Percentiles rank a stretch among this genome's conserved stretches.
These are phyloP conservation scores for Vickermania spadyakhi DNA, from an alignment of 208 protist species.

Conservation along the genomic window DNA sequence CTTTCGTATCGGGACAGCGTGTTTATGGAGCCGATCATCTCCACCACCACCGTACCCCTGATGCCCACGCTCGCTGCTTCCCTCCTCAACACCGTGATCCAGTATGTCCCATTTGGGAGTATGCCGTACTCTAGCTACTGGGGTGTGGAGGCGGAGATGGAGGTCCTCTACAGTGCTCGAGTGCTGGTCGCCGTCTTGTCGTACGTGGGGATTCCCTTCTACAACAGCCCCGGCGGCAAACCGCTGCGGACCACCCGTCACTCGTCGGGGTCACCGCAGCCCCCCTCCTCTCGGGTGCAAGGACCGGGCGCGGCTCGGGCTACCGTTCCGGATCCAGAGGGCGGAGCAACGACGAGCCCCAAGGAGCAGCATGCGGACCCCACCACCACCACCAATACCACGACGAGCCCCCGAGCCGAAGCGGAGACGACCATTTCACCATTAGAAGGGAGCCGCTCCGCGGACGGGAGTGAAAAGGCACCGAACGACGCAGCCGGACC, in stretches of 20 bases:
- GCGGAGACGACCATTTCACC: no score
- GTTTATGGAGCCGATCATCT: conserved; percentile 64
- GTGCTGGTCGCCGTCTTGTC: conserved; percentile 55
- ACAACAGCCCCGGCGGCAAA: not conserved
- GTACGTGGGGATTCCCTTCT: conserved; percentile 22
- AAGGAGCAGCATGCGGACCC: not conserved
- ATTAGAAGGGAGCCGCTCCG: not conserved
- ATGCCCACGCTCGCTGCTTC: conserved; percentile 66
- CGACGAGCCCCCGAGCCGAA: no score
- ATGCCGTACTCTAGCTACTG: conserved; percentile 78
- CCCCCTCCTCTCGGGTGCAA: not conserved
- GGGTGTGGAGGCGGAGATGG: conserved; percentile 30
- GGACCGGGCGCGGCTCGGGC: not conserved
- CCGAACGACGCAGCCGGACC: not conserved
- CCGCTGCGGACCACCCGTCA: not conserved
- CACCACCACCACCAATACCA: not conserved
- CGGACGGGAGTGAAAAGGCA: not conserved
- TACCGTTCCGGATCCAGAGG: no score
- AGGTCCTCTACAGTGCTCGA: conserved; percentile 36
- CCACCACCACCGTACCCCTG: conserved; percentile 36
- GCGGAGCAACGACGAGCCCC: not conserved
- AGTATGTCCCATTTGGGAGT: conserved; percentile 55
- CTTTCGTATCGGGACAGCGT: conserved; percentile 45
- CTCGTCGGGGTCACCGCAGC: not conserved
- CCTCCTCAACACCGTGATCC: conserved; percentile 63